Base-by-base conservation (phyloP, 768 basidiomycete species). In the Boletus edulis region DNA sequence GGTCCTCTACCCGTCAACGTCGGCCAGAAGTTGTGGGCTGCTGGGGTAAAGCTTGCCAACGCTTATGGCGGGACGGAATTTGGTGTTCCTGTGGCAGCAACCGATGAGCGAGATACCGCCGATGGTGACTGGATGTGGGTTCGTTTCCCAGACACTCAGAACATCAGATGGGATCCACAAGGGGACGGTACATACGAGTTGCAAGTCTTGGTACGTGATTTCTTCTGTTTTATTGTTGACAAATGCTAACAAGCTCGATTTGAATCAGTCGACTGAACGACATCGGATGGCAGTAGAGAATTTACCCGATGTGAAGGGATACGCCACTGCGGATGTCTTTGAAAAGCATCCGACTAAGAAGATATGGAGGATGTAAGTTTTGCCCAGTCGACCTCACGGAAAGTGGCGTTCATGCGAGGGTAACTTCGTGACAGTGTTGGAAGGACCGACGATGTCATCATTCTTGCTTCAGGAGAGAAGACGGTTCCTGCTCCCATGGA, bases 291-390 rank as follows among this genome's bases (percentile, higher is more conserved):
- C 63, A 0, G 40, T 69, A 11, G 54, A 70, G 43, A 81, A 81
- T 57, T 47, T 75, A 2, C 60, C 72, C 2, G 80, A 77, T 3
- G 58, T 61, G 17, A 64, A 67, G 20, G 77, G 73, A 12, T 80
- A 78, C 44, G 68, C 76, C 2, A 79, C 78, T 2, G 63, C 68
- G 1, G 81, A 81, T 60, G 42, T 81, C 3, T 65, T 82, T 15
- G 54, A 70, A 1, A 71, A 73, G 27, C 81, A 82, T 59, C 77
- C 81, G 0, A 73, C 71, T 0, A 74, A 72, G 6, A 67, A 74
- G 1, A 40, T 72, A 15, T 83, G 69, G 71, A 72, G 61, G 49
- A 61, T 81, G 37, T 62, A 37, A n/a, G 69, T 49, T 49, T 4
- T 5, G 1, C 12, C 9, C 7, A 2, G 14, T 4, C 39, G 2